These are phyloP conservation scores for Thraustochytrium sp. DNA, from an alignment of 352 stramenopile species.

Conservation along the genomic window DNA sequence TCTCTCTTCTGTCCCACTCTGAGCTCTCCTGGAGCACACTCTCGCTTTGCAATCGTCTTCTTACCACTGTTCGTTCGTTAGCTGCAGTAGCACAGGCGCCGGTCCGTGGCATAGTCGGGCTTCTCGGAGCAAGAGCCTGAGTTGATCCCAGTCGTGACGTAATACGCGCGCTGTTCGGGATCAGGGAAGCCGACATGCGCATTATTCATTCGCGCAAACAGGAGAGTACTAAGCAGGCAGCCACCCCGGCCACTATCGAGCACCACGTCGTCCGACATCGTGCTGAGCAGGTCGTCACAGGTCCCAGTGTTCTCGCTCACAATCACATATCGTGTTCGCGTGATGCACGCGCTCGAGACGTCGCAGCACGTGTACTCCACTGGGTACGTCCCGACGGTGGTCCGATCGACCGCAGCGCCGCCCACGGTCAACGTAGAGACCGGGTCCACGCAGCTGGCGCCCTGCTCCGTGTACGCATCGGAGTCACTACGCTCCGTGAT, in stretches of 20 bases:
- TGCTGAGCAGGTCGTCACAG: too few species aligned
- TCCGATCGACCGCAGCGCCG: background rate
- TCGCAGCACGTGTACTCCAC: conserved; percentile 1
- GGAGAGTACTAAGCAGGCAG: background rate
- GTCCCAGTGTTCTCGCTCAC: background rate
- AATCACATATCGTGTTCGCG: background rate
- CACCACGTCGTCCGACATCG: background rate
- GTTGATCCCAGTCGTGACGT: background rate
- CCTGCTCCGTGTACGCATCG: background rate
- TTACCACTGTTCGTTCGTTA: background rate
- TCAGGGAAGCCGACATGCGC: background rate
- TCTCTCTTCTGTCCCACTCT: too few species aligned
- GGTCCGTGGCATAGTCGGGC: background rate
- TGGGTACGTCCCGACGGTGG: background rate
- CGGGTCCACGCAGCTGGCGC: background rate
- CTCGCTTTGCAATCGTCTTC: too few species aligned
- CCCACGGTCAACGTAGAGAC: background rate
- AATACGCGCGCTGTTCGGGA: background rate
- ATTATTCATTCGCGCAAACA: conserved; percentile 12
- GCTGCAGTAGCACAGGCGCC: conserved; percentile 19
- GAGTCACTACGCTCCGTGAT: too few species aligned
- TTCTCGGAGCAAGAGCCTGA: background rate
- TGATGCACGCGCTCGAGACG: too few species aligned
- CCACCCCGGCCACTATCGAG: background rate
- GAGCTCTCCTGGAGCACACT: too few species aligned